Base-by-base conservation (phyloP, 768 basidiomycete genomes). In the Russula foetens region DNA sequence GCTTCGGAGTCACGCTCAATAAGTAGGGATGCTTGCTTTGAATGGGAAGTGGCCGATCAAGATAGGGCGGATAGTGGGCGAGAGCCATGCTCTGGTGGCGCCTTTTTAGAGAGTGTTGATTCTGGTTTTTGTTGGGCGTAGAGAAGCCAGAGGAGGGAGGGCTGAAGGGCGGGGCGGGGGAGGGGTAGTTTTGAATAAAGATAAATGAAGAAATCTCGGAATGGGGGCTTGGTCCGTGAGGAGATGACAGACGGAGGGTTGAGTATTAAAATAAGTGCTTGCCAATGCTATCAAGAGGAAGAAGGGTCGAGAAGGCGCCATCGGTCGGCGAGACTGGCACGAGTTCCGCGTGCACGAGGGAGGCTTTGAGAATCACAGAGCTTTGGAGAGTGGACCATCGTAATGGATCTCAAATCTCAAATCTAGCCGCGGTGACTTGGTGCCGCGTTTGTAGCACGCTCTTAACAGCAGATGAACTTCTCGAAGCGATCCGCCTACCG, bases 1-100 rank as follows among this genome's bases (percentile, higher is more conserved):
- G 53, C 54, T 59, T 55, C 28, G 44, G n/a, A 50, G 49, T 29
- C 1, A 53, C 44, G 49, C 56, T 54, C 49, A 63, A 57, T 53
- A 52, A 28, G 60, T 63, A 63, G 50, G 56, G 58, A 43, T 64
- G 62, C 51, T 62, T 64, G 64, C 53, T 64, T 31, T 57, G 60
- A 58, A 48, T 53, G 57, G 63, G 53, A 41, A 55, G 47, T 28
- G 54, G 63, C 31, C 63, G 63, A 38, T 64, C 61, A 29, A 59
- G 59, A 50, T 64, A 55, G 52, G 57, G 55, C 47, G 54, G 62
- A 46, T 62, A 60, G 19, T 63, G 63, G 50, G 63, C 63, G 63
- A 64, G 63, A 51, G 63, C 63, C 63, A 64, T 64, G 49, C 29
- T 62, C 38, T 39, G 15, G 59, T 62, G 35, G 56, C 38, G 61